phyloP scores from a whole-genome alignment of 257 asterid genomes.

The Jasminum sambac region DNA sequence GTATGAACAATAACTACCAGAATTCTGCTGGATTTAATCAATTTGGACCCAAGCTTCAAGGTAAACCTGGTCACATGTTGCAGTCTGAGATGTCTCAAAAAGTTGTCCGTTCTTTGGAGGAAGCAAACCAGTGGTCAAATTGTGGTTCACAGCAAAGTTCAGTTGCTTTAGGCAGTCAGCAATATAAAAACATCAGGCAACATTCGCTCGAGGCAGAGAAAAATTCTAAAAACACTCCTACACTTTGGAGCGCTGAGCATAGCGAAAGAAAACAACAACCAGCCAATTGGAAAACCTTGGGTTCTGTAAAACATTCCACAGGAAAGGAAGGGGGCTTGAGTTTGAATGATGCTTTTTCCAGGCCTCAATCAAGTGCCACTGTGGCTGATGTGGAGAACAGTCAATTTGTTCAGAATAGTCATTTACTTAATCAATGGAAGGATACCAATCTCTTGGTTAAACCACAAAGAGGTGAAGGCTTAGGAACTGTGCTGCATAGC shows the following conservation, averaged over 20 bases:
- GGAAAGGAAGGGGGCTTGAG: slow-evolving; percentile 43
- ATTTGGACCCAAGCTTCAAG: slow-evolving; percentile 41
- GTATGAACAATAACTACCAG: slow-evolving; percentile 34
- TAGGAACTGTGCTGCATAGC: slow-evolving; percentile 45
- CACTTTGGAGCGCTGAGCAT: slow-evolving; percentile 39
- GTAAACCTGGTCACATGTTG: slow-evolving; percentile 35
- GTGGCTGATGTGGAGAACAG: slow-evolving; percentile 48
- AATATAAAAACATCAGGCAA: slow-evolving; percentile 40
- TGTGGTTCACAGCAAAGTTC: slow-evolving; percentile 32
- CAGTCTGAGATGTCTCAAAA: slow-evolving; percentile 44
- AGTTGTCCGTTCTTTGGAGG: slow-evolving; percentile 38
- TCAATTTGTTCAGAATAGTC: slow-evolving; percentile 43
- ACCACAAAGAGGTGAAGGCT: slow-evolving; percentile 45
- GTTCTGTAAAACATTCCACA: slow-evolving; percentile 37
- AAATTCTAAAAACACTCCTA: slow-evolving; percentile 27
- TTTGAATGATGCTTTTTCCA: slow-evolving; percentile 39
- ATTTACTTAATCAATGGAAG: slow-evolving; percentile 62
- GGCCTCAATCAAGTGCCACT: slow-evolving; percentile 34
- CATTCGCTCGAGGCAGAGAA: slow-evolving; percentile 44
- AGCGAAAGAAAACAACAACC: slow-evolving; percentile 42
- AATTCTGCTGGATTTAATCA: slow-evolving; percentile 42
- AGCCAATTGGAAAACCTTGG: slow-evolving; percentile 57
- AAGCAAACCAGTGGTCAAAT: slow-evolving; percentile 45
- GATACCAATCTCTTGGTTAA: slow-evolving; percentile 43
- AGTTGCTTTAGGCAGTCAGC: slow-evolving; percentile 39